These are phyloP conservation scores for Globisporangium nodosum DNA, from an alignment of 352 stramenopile genomes.

Conservation along the genomic window DNA sequence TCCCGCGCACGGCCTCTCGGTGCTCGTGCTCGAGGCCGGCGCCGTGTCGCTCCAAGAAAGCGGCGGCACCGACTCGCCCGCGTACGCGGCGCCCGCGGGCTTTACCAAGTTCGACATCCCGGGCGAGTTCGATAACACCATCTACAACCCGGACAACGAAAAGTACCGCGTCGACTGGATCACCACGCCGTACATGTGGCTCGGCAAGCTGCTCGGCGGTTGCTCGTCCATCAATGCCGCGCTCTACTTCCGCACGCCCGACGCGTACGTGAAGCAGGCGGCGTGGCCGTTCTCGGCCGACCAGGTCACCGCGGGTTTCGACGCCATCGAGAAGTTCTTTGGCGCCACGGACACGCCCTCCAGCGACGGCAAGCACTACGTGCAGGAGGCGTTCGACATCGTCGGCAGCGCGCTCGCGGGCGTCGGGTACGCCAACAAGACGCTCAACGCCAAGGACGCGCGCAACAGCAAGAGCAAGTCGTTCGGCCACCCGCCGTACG, in stretches of 20 bases:
- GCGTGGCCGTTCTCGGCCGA: constrained; percentile 37
- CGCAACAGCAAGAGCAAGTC: constrained; percentile 47
- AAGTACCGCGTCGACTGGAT: constrained; percentile 46
- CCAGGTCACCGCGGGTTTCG: constrained; percentile 56
- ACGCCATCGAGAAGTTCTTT: constrained; percentile 33
- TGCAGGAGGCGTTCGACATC: constrained; percentile 48
- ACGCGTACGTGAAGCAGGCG: constrained; percentile 34
- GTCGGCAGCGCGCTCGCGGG: constrained; percentile 24
- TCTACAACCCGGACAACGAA: constrained; percentile 37
- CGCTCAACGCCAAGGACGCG: constrained; percentile 35
- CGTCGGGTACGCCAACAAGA: constrained; percentile 25
- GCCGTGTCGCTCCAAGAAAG: constrained; percentile 33
- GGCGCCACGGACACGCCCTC: constrained; percentile 40
- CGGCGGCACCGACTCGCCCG: constrained; percentile 33
- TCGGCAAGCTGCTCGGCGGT: constrained; percentile 73
- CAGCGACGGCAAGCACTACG: constrained; percentile 36
- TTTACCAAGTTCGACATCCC: constrained; percentile 71
- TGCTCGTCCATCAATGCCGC: constrained; percentile 74
- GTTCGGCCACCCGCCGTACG: constrained; percentile 37
- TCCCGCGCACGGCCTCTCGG: constrained; percentile 15
- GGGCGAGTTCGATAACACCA: constrained; percentile 48
- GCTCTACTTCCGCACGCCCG: constrained; percentile 69
- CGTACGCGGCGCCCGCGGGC: constrained; percentile 32
- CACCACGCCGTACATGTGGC: constrained; percentile 31
- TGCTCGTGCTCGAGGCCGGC: constrained; percentile 30